These are phyloP conservation scores for Salix brachista DNA, from an alignment of 345 rosid species.

Conservation along the genomic window DNA sequence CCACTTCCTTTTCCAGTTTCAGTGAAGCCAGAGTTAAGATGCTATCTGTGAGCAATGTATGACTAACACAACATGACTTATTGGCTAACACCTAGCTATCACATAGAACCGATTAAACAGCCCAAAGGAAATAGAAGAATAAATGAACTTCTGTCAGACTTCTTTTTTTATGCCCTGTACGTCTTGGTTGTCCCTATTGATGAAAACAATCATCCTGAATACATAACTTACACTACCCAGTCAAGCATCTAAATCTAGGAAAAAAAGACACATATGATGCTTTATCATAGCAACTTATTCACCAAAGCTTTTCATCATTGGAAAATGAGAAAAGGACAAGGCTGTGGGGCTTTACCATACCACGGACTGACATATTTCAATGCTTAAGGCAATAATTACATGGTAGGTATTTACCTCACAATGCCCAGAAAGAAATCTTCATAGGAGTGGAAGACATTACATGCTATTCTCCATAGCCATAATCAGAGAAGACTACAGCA, in stretches of 20 bases:
- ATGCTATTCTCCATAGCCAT: not conserved
- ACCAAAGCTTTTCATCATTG: not conserved
- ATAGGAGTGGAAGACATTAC: not conserved
- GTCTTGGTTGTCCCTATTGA: not conserved
- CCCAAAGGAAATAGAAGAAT: not conserved
- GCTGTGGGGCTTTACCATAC: not conserved
- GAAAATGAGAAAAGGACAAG: not conserved
- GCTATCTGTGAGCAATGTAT: not conserved
- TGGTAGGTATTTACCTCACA: not conserved
- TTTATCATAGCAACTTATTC: not conserved
- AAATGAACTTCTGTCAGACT: not conserved
- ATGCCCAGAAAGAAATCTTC: not conserved
- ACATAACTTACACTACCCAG: not conserved
- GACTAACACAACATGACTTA: not conserved
- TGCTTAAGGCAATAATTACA: not conserved
- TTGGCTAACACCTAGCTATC: not conserved
- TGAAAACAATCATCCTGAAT: not conserved
- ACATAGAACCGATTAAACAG: not conserved
- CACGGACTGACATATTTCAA: not conserved
- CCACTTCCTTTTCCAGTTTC: not conserved
- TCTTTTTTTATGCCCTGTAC: not conserved
- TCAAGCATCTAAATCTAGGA: not conserved
- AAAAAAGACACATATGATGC: not conserved
- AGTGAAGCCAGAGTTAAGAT: not conserved
- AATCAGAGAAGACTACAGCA: not conserved